A percentile compares a stretch with the other conserved stretches of the same genome.
Evolutionary conservation across 371 early-diverging fungal species (phyloP).

Genomic region (Syncephalastrum racemosum): DNA sequence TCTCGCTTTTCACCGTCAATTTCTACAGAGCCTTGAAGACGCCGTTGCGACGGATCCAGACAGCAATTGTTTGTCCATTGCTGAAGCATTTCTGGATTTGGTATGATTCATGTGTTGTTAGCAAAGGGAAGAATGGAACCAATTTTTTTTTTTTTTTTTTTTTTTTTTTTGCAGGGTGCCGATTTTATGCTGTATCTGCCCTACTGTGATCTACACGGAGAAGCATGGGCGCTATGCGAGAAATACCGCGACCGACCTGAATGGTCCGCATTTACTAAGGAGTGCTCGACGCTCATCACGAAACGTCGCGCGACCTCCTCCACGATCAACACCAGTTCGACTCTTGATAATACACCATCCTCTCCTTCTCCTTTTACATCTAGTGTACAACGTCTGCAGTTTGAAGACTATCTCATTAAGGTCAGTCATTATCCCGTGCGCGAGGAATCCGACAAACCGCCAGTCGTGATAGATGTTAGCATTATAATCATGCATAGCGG

Average conservation of each 20-base stretch:
- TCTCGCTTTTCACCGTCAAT: slow-evolving; percentile 31
- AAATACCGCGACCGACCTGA: slow-evolving; percentile 43
- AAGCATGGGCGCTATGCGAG: slow-evolving; percentile 33
- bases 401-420: slow-evolving; percentile 52
- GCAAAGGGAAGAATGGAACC: neutral
- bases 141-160: neutral
- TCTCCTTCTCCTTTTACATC: slow-evolving; percentile 1
- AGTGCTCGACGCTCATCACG: slow-evolving; percentile 18
- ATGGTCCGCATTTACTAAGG: slow-evolving; percentile 40
- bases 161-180: slow-evolving; percentile 15
- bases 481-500: neutral
- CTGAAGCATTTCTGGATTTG: slow-evolving; percentile 39
- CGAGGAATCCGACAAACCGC: too few species aligned
- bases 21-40: slow-evolving; percentile 22
- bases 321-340: slow-evolving; percentile 2
- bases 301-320: slow-evolving; percentile 6
- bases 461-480: too few species aligned
- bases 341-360: slow-evolving; percentile 5
- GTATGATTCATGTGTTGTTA: slow-evolving; percentile 18
- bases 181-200: slow-evolving; percentile 38
- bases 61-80: slow-evolving; percentile 13
- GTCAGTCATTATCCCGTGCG: slow-evolving; percentile 7
- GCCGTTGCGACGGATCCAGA: neutral
- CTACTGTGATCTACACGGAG: slow-evolving; percentile 45
- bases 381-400: slow-evolving; percentile 26